Evolutionary conservation across 768 basidiomycete species (phyloP).

Genomic region (Dacryopinax spathularia): DNA sequence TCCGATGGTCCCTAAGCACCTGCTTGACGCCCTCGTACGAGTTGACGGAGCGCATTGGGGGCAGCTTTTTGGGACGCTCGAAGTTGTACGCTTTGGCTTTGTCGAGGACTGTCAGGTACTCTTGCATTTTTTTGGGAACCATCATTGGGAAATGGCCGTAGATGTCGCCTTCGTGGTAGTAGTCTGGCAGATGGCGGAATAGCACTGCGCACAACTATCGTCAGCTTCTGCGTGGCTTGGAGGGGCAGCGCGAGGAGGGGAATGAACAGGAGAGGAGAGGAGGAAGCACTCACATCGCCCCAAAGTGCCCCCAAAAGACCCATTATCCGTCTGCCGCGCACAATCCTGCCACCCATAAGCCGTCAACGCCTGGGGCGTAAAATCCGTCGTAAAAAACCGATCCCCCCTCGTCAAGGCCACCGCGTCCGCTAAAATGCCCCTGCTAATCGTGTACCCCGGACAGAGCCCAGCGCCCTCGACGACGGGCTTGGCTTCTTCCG

Average conservation of each 20-base stretch:
- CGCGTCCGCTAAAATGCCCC: conserved; percentile 53
- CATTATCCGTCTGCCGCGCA: conserved; percentile 46
- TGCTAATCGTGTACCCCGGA: conserved; percentile 69
- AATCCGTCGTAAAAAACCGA: conserved; percentile 61
- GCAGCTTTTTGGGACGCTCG: conserved; percentile 33
- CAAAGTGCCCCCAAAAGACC: conserved; percentile 63
- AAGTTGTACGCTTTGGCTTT: conserved; percentile 41
- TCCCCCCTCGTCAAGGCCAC: conserved; percentile 65
- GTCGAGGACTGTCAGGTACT: conserved; percentile 25
- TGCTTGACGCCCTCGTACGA: conserved; percentile 10
- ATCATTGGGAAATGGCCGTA: conserved; percentile 77
- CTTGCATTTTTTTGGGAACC: conserved; percentile 39
- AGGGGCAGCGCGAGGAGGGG: too few relatives aligned
- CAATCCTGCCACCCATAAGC: conserved; percentile 68
- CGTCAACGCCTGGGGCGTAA: conserved; percentile 58
- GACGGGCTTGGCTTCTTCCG: conserved; percentile 53
- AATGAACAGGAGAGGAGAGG: conserved; percentile 23
- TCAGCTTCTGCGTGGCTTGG: too few relatives aligned
- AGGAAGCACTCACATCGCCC: conserved; percentile 28
- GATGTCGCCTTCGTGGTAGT: conserved; percentile 48
- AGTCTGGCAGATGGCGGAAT: conserved; percentile 52
- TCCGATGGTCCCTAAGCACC: conserved; percentile 20
- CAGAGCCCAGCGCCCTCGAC: conserved; percentile 61
- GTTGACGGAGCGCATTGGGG: conserved; percentile 9
- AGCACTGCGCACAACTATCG: conserved; percentile 35